Evolutionary conservation across 495 filamentous ascomycete species (phyloP), one percentile per base, ranked within the genome.

Genomic region (Penicillium silybi): DNA sequence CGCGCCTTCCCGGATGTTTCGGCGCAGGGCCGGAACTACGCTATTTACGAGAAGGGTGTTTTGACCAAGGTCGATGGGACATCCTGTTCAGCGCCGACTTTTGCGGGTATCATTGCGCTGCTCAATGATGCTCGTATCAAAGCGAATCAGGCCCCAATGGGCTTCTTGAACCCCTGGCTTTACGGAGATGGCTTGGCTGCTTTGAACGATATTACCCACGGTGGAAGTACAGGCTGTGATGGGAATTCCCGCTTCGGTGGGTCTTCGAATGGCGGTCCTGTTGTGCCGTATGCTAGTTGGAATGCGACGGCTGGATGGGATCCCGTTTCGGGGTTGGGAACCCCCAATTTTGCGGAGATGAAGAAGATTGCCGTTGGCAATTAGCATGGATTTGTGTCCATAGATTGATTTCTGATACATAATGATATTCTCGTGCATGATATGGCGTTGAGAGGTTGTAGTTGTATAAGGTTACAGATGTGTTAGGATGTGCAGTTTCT

Each of bases 151-250:
- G 69, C 80, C 0, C 67, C 78, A 0, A 62, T 91, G 46, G 88
- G 88, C 0, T 90, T 89, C 72, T 58, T 90, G 27, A 91, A 92
- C 62, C 87, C 86, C 0, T 88, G 83, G 83, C 57, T 91, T 23
- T 91, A 90, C 67, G 69, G 69, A 9, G 66, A 55, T 6, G 82
- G 72, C 10, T 65, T 68, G 38, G 50, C 65, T 9, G 84, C 72
- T 0, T 68, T 90, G 45, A 88, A 77, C 13, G 88, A 92, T 56
- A 81, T 92, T 42, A 74, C 73, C 3, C 44, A 59, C 10, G 85
- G 85, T 0, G 78, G 77, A 5, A 82, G 80, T 32, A 75, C 69
- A 0, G 87, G 87, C 1, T 90, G 87, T 56, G 74, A 75, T 37
- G 78, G 75, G 0, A 58, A 61, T 4, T 60, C 65, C 25, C 72